Evolutionary conservation across 2,329 filamentous ascomycete species (phyloP).

Genomic region (Clarireedia hainanense): DNA sequence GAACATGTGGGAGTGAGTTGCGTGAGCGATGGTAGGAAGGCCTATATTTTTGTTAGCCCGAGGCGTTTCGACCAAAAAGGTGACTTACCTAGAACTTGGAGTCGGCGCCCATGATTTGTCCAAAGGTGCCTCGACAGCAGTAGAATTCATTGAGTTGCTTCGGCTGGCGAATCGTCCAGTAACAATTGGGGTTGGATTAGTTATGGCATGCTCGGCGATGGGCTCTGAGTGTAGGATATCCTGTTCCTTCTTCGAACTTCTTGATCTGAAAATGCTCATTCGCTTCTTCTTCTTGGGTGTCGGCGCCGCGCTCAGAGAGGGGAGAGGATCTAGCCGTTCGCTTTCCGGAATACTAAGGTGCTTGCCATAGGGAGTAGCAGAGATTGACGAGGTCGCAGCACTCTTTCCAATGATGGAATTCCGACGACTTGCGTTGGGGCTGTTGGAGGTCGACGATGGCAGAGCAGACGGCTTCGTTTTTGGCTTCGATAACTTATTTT

Average conservation of each 20-base stretch:
- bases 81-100: not conserved
- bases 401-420: conserved; percentile 18
- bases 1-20: conserved; percentile 19
- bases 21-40: conserved; percentile 10
- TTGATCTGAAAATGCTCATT: conserved; percentile 5
- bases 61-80: not conserved
- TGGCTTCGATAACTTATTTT: conserved; percentile 28
- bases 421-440: conserved; percentile 15
- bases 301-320: not conserved
- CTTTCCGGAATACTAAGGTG: not conserved
- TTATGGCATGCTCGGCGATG: not conserved
- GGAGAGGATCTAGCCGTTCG: not conserved
- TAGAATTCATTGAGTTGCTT: conserved; percentile 7
- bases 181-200: not conserved
- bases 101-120: not conserved
- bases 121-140: not conserved
- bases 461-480: conserved; percentile 22
- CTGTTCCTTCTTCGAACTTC: conserved; percentile 1
- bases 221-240: not conserved
- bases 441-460: conserved; percentile 13
- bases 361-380: not conserved
- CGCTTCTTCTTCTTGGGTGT: conserved; percentile 11
- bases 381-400: not conserved
- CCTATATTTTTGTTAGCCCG: not conserved
- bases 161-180: conserved; percentile 3